Base-by-base conservation (phyloP, 1,284 basidiomycete genomes). In the Salmacisia buchloeana region DNA sequence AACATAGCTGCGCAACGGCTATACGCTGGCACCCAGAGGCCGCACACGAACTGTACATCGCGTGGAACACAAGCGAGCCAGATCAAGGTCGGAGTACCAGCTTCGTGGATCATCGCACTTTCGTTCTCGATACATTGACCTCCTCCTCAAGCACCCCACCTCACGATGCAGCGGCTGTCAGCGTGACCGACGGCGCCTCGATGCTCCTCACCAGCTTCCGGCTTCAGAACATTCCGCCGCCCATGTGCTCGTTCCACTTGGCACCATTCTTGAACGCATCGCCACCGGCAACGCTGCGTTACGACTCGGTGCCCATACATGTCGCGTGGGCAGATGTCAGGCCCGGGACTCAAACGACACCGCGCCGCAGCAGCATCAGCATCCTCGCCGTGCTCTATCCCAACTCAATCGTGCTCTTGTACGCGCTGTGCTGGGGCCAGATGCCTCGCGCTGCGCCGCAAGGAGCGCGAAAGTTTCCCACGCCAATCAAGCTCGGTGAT, bases 191-290 rank as follows among this genome's bases (percentile, higher is more conserved):
- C 77, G 94, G 94, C 68, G 89, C 85, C 2, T 83, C 83, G n/a
- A 82, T 92, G 56, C 85, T 94, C 2, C 82, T 97, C 46, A 98
- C 94, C 0, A 90, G 94, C 3, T 97, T 98, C 84, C 85, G 93
- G 36, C 86, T 87, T 2, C 91, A 96, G 81, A 97, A 94, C 76
- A 86, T 94, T 1, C 94, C 94, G 3, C 94, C 94, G 21, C 96
- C 94, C 0, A 96, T 97, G 93, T 89, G 88, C 0, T 88, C 92
- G 0, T 84, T 85, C 74, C 84, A 85, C 61, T 84, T 96, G 4
- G 41, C 59, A 41, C 81, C 23, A 75, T 86, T 29, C 43, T 69
- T 34, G 23, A 58, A 54, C 29, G 63, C 71, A 4, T 58, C 63
- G 6, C 36, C 35, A 2, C 39, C 61, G 58, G 49, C 41, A 12